Evolutionary conservation across 2,329 filamentous ascomycete species (phyloP), one percentile per base, ranked within the genome.

Genomic region (Nemania bipapillata): DNA sequence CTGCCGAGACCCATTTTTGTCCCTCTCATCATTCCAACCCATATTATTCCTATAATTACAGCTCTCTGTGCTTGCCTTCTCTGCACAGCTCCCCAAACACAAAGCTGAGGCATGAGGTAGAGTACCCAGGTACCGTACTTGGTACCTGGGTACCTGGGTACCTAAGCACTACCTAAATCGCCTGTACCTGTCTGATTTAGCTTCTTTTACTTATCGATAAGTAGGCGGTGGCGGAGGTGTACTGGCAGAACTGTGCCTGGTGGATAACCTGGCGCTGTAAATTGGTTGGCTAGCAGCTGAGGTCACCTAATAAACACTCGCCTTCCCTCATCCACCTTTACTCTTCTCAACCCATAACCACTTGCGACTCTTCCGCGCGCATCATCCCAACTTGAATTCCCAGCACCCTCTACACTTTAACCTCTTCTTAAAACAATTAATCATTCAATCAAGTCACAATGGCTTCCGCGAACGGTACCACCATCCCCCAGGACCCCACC

Each of bases 391-490:
- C 40, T 22, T 45, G 15, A 11, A 62, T 47, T 40, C 37, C n/a
- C 26, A 30, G n/a, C 30, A 56, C 37, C 30, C 24, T 9, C 58
- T 65, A 37, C 37, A 57, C 54, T 55, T 59, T 26, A 42, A 63
- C 28, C 53, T 37, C 45, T 55, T 2, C 17, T 49, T 8, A 30
- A n/a, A 53, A n/a, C 5, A 62, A 56, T 30, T 17, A 15, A 32
- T 40, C 22, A 17, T 62, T 37, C 3, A 68, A 1, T 20, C 22
- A 26, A 74, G 71, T 74, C 77, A 79, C 74, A 77, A 86, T 88
- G 85, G 80, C 85, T 72, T 77, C 79, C 76, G 81, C 84, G 73
- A 86, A 85, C 81, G 81, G 81, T 72, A 77, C 82, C 73, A 84
- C 83, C 70, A 79, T 83, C 78, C 81, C 85, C 64, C 77, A 83